Evolutionary conservation across 2,329 filamentous ascomycete genomes (phyloP), one percentile per base, ranked within the genome.

Genomic region (Pseudopyricularia javanii): DNA sequence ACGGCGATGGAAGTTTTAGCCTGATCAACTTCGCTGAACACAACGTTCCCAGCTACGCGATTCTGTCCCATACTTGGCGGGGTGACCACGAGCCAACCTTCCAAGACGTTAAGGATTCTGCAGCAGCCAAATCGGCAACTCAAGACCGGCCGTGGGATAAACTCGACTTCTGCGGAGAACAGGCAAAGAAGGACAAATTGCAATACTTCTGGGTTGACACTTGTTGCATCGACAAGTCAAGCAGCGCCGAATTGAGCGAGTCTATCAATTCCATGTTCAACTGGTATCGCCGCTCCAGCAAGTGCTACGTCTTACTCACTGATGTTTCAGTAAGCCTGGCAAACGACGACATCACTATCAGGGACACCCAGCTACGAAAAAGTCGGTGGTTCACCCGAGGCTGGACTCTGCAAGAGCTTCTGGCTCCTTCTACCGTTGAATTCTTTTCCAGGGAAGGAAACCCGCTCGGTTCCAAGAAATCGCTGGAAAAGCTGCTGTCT

Each of bases 241-340:
- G 50, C 37, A 53, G 35, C 30, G 49, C 43, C 33, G 58, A 60
- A 22, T 55, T 60, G 30, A 20, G 12, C 14, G 57, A 58, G 54
- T 48, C 54, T 8, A 57, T 59, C 54, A 59, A 57, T 37, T 59
- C 57, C 54, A 60, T 60, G 58, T 60, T 54, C 37, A 17, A 37
- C 15, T 60, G 53, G 52, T 60, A 60, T 37, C 35, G 35, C 7
- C 35, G 35, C 11, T 37, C 35, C n/a, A 37, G n/a, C 35, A 37
- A n/a, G 26, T 54, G 53, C 33, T 54, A 54, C 45, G 47, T 20
- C 4, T 12, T 47, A 17, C 49, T 52, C 4, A 30, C 43, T 1
- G 53, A 49, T 14, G 32, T 54, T 17, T 48, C 40, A 6, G 17
- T 32, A 2, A 9, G 17, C 7, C 14, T 28, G 7, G 26, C 37